Conservation (phyloP, 2,329 filamentous ascomycete species). For the Myriosclerotinia duriaeana region DNA sequence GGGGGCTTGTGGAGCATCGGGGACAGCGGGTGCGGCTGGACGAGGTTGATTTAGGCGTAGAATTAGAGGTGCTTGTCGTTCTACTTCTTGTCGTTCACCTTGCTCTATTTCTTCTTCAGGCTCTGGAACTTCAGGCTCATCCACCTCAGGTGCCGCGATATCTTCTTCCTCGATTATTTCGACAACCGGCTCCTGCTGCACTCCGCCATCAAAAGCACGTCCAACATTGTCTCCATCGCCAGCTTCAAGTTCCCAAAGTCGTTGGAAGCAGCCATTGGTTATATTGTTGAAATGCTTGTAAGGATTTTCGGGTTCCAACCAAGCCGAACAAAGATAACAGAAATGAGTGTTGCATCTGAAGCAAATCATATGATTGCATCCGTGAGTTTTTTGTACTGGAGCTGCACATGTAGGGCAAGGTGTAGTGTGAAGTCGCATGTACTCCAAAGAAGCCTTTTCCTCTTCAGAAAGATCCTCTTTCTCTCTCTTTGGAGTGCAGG, state of each 20-base stretch:
- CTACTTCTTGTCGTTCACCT: slow-evolving; percentile 28
- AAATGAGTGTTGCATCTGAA: slow-evolving; percentile 88
- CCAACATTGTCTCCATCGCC: slow-evolving; percentile 61
- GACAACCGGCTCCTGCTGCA: slow-evolving; percentile 20
- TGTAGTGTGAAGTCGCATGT: slow-evolving; percentile 76
- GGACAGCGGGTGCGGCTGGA: slow-evolving; percentile 30
- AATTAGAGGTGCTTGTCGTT: slow-evolving; percentile 40
- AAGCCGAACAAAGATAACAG: slow-evolving; percentile 90
- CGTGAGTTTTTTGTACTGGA: slow-evolving; percentile 84
- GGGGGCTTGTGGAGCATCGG: slow-evolving; percentile 29
- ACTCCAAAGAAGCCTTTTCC: slow-evolving; percentile 83
- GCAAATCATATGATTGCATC: slow-evolving; percentile 97
- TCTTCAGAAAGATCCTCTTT: slow-evolving; percentile 74
- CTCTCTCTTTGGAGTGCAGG: slow-evolving; percentile 66
- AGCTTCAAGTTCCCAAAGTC: slow-evolving; percentile 84
- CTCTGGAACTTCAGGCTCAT: slow-evolving; percentile 2
- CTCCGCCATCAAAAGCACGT: slow-evolving; percentile 33
- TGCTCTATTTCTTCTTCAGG: slow-evolving; percentile 24
- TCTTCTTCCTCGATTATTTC: slow-evolving; percentile 26
- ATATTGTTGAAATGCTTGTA: slow-evolving; percentile 83
- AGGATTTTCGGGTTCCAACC: slow-evolving; percentile 77
- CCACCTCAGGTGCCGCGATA: slow-evolving; percentile 5
- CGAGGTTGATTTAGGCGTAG: slow-evolving; percentile 39
- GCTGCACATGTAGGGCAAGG: slow-evolving; percentile 85
- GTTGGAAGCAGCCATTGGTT: slow-evolving; percentile 72